Base-by-base conservation (phyloP, 768 basidiomycete species). In the Lentinula detonsa region DNA sequence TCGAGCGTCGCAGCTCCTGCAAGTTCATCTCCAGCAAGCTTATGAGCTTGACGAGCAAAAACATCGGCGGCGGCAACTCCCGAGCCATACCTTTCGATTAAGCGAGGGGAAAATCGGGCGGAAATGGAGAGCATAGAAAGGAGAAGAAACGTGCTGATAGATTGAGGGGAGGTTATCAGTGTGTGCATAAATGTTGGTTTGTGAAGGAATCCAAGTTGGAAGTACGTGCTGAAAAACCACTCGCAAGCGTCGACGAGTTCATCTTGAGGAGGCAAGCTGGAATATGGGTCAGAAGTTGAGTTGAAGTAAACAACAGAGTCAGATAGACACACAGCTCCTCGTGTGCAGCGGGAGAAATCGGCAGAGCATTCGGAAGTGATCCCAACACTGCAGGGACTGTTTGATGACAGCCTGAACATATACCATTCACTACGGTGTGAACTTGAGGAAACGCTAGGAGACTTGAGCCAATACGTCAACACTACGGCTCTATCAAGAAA, bases 171-270 rank as follows among this genome's bases (percentile, higher is more conserved):
- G 13, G 62, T 63, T 6, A 59, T 51, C 28, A 63, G 37, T 13
- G 51, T 59, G 43, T 63, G 62, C 62, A 63, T 63, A 37, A 63
- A 63, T 16, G 62, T 63, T 28, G 62, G 62, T 28, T 61, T 60
- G 21, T 61, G 59, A 42, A 61, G 49, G 43, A 61, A 61, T 1
- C 59, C 59, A 53, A 63, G 62, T 43, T 63, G 62, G 46, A 63
- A 63, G 45, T 63, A 63, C n/a, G 62, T 60, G 15, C 31, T 53
- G 16, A 63, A 63, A 28, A 63, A 63, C 62, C 62, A 63, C 52
- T 63, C 62, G 23, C 62, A 63, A 23, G 57, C 62, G 23, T 63
- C 62, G 9, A 63, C 53, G 21, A 63, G 58, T 55, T 60, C 62
- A 13, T 63, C 58, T 39, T 63, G 62, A 4, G 58, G 43, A 45